Conservation (phyloP, 768 basidiomycete genomes). For the Podaxis pistillaris region DNA sequence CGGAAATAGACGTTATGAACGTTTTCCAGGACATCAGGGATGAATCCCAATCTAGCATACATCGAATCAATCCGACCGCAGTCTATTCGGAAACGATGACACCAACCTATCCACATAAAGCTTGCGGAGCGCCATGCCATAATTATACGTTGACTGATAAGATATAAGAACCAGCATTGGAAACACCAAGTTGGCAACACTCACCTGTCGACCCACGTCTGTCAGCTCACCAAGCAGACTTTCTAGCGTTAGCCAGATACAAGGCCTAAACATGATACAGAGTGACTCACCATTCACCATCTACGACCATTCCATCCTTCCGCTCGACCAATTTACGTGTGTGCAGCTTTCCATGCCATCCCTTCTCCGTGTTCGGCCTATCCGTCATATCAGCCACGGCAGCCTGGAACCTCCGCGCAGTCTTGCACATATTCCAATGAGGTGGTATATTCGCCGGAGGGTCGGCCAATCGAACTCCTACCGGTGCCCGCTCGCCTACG, state of each 20-base stretch:
- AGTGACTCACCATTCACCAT: conserved; percentile 61
- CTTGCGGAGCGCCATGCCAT: conserved; percentile 55
- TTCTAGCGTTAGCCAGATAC: background rate
- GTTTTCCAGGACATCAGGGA: conserved; percentile 50
- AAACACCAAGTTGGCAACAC: conserved; percentile 14
- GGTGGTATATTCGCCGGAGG: conserved; percentile 66
- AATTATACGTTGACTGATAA: conserved; percentile 63
- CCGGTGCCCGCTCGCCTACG: conserved; percentile 75
- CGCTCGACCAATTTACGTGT: conserved; percentile 54
- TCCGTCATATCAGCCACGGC: conserved; percentile 34
- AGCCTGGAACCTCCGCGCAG: conserved; percentile 47
- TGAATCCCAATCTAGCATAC: conserved; percentile 55
- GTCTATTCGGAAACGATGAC: background rate
- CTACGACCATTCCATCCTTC: conserved; percentile 48
- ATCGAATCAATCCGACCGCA: background rate
- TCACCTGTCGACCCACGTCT: conserved; percentile 65
- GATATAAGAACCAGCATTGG: background rate
- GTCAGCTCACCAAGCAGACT: conserved; percentile 75
- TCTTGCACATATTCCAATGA: conserved; percentile 67
- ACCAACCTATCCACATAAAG: conserved; percentile 67
- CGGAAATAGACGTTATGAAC: conserved; percentile 57
- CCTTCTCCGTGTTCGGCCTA: background rate
- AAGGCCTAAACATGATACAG: background rate
- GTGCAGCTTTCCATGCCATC: conserved; percentile 25
- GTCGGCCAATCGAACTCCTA: conserved; percentile 60